A percentile compares a stretch with the other conserved stretches of the same genome.
These are phyloP conservation scores for Lentinula novae-zelandiae DNA, from an alignment of 1,284 basidiomycete genomes.

Conservation along the genomic window DNA sequence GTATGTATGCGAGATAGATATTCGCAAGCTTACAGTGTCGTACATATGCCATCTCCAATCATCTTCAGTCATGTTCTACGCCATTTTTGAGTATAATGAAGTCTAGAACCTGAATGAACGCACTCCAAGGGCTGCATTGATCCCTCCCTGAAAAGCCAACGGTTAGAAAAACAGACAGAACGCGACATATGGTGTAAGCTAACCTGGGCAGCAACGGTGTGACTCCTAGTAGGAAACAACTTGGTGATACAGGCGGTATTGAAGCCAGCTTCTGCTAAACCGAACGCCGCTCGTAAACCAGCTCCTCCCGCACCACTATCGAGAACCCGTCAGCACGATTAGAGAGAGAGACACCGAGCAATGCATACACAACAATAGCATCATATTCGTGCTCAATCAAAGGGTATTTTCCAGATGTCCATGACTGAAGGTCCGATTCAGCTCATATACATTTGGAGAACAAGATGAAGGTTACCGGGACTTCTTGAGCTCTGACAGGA, in stretches of 20 bases:
- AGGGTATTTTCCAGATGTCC: constrained; percentile 85
- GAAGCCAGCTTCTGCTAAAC: constrained; percentile 97
- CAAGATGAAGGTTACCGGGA: constrained; percentile 47
- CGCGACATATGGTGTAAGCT: constrained; percentile 19
- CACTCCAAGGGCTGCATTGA: constrained; percentile 97
- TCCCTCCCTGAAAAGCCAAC: constrained; percentile 73
- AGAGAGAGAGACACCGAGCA: neutral
- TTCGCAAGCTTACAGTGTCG: constrained; percentile 72
- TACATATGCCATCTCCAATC: constrained; percentile 99
- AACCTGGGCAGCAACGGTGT: constrained; percentile 97
- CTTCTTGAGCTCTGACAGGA: constrained; percentile 82
- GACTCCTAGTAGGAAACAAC: constrained; percentile 98
- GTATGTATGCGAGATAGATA: constrained; percentile 5
- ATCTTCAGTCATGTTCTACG: constrained; percentile 97
- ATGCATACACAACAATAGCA: constrained; percentile 89
- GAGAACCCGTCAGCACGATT: neutral
- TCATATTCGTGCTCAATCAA: constrained; percentile 98
- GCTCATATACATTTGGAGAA: constrained; percentile 13
- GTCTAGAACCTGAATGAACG: constrained; percentile 25
- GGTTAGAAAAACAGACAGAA: constrained; percentile 18
- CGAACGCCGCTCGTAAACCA: constrained; percentile 97
- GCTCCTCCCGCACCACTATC: constrained; percentile 94
- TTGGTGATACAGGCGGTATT: constrained; percentile 99
- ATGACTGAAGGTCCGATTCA: constrained; percentile 44
- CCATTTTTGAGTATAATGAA: constrained; percentile 10